phyloP scores from a whole-genome alignment of 2,329 filamentous ascomycete genomes.

The Ilyonectria sp. region DNA sequence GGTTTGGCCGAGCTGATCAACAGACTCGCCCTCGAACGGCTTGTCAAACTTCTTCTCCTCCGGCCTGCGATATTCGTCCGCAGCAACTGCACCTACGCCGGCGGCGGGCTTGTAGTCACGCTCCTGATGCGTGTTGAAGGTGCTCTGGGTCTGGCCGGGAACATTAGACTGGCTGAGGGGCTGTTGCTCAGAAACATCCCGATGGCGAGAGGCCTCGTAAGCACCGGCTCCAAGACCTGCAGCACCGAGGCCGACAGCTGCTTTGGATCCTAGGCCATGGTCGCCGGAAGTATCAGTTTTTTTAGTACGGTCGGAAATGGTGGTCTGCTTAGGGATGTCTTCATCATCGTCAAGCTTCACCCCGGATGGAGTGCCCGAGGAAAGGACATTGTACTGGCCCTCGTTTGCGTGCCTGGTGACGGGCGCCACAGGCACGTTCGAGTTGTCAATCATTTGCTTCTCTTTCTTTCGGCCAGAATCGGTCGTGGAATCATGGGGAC shows the following conservation, averaged over 20 bases:
- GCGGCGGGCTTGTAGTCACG: no score
- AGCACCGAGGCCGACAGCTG: neutral
- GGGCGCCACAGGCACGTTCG: neutral
- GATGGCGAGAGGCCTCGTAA: neutral
- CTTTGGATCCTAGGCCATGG: neutral
- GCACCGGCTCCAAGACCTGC: conserved; percentile 2
- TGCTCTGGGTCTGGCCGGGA: no score
- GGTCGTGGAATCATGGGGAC: no score
- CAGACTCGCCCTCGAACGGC: no score
- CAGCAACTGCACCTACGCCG: no score
- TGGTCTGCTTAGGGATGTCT: neutral
- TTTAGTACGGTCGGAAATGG: neutral
- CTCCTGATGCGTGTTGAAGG: no score
- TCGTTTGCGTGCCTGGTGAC: conserved; percentile 33
- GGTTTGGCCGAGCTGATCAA: no score
- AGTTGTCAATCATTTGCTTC: neutral
- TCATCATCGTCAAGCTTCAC: conserved; percentile 17
- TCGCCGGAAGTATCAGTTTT: neutral
- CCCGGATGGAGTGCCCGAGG: conserved; percentile 40
- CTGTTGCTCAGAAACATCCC: no score
- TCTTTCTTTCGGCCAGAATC: neutral
- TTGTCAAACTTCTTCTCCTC: no score
- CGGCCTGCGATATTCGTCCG: no score
- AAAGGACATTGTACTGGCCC: conserved; percentile 41
- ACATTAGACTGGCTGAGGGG: no score